phyloP scores from a whole-genome alignment of 2,329 filamentous ascomycete genomes.

The Diaporthe nobilis region DNA sequence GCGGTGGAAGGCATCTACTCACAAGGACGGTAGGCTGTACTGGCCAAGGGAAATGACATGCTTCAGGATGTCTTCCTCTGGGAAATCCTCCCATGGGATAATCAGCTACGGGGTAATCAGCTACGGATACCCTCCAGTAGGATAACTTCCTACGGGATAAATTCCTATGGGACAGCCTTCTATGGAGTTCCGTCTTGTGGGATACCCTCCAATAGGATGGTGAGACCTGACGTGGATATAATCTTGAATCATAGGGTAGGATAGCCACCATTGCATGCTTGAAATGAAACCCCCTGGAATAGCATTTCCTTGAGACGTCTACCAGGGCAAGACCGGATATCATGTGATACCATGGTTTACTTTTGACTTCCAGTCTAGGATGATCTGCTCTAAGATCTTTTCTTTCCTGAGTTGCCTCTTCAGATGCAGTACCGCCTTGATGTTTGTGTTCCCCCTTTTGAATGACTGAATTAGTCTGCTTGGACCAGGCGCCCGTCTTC shows the following conservation, averaged over 20 bases:
- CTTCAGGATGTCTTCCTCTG: neutral
- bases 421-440: neutral
- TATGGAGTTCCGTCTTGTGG: neutral
- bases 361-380: neutral
- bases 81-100: no score
- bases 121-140: no score
- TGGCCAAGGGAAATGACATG: no score
- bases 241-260: neutral
- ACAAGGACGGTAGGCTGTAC: no score
- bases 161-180: neutral
- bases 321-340: neutral
- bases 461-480: no score
- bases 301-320: neutral
- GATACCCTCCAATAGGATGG: neutral
- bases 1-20: no score
- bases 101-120: neutral
- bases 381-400: neutral
- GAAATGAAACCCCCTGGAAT: no score
- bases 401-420: neutral
- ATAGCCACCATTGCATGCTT: neutral
- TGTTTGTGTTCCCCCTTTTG: no score
- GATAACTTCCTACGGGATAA: neutral
- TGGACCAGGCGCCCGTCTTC: no score
- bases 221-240: neutral
- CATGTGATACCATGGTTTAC: neutral